These are phyloP conservation scores for Prunus campanulata DNA, from an alignment of 306 rosid genomes.

Conservation along the genomic window DNA sequence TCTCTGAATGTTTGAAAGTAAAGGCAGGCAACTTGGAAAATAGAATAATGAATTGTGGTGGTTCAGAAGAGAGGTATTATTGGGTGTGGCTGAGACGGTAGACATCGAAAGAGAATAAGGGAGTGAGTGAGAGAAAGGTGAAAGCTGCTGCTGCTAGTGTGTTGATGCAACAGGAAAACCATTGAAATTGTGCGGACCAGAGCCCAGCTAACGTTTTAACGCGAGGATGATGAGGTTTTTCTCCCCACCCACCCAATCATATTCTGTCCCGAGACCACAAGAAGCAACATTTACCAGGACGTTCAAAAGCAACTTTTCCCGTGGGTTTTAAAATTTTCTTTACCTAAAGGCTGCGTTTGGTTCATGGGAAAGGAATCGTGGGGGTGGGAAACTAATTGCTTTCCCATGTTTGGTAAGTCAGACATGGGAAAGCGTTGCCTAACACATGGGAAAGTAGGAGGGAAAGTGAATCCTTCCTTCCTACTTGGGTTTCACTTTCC, in stretches of 20 bases:
- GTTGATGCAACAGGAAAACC: not conserved
- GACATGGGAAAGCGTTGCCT: too few relatives aligned
- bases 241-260: not conserved
- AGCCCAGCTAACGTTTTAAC: not conserved
- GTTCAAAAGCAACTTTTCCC: not conserved
- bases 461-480: too few relatives aligned
- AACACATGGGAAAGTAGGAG: too few relatives aligned
- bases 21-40: not conserved
- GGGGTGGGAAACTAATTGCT: too few relatives aligned
- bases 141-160: not conserved
- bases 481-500: too few relatives aligned
- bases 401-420: too few relatives aligned
- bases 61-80: slow-evolving; percentile 24
- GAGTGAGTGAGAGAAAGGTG: not conserved
- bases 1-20: slow-evolving; percentile 8
- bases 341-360: too few relatives aligned
- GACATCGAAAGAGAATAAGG: slow-evolving; percentile 51
- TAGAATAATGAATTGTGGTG: slow-evolving; percentile 21
- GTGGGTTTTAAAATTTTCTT: too few relatives aligned
- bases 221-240: not conserved
- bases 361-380: too few relatives aligned
- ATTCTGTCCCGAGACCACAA: too few relatives aligned
- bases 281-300: not conserved
- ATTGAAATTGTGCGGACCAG: slow-evolving; percentile 15
- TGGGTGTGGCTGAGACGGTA: slow-evolving; percentile 27